Evolutionary conservation across 345 rosid species (phyloP), one percentile per base, ranked within the genome.

Genomic region (Syzygium jambos): DNA sequence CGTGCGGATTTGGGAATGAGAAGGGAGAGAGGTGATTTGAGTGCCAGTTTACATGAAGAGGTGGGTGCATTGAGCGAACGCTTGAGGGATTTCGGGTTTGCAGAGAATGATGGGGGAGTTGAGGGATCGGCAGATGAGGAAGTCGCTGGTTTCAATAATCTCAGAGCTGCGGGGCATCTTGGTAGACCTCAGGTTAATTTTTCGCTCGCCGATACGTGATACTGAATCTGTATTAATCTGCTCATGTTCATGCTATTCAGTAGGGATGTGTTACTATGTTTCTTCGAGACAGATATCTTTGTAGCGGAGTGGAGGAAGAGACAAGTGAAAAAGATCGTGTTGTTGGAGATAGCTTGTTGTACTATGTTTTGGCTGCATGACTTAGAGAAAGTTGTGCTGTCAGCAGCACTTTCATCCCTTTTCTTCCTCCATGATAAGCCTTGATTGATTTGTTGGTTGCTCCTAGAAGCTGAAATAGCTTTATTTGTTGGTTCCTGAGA

Each of bases 121-220:
- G 94, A 87, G 56, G 92, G 90, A 52, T 19, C 88, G 11, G 91
- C 57, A 9, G 96, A 93, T 56, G 97, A 95, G 85, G 96, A 94
- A 63, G 83, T 78, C 84, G 88, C 93, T 85, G 95, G 95, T 3
- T 90, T 93, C 51, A 92, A 94, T 91, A 89, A 94, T 89, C 92
- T 73, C 49, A 73, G 89, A 57, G 91, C 93, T 19, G 89, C 89
- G 30, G 96, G 95, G 15, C 90, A 91, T 88, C 91, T 93, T 68
- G 95, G 93, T 87, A 93, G 92, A 89, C 89, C 97, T 54, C 97
- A 94, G 98, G 99, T 97, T 91, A 82, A 52, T 84, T 52, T 29
- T 52, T 53, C 9, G 12, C 34, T 30, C 56, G 22, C 22, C 41
- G 49, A 7, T 21, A 52, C 16, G 38, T 41, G 3, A 13, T 84